Percentiles rank a stretch among this genome's conserved stretches.
phyloP scores from a whole-genome alignment of 1,284 basidiomycete genomes.

The Rhodotorula sp. region DNA sequence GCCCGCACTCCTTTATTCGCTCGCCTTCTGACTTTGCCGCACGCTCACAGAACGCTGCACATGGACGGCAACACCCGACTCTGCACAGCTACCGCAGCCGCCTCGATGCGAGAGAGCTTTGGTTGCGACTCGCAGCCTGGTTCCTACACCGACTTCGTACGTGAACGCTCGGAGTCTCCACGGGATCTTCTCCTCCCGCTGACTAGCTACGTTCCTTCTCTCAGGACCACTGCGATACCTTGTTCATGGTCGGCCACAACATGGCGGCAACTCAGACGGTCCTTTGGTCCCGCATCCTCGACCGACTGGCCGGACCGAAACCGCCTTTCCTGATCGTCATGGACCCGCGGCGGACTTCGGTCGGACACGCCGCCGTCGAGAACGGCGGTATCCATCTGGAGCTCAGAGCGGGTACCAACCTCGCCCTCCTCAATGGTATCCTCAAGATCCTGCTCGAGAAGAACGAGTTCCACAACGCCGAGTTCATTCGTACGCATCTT shows the following conservation, averaged over 20 bases:
- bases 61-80: slow-evolving; percentile 25
- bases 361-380: slow-evolving; percentile 17
- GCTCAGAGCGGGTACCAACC: slow-evolving; percentile 8
- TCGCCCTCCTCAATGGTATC: slow-evolving; percentile 11
- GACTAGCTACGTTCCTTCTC: not conserved
- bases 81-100: slow-evolving; percentile 13
- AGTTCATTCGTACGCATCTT: not conserved
- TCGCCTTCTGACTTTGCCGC: too few species aligned
- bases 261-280: slow-evolving; percentile 25
- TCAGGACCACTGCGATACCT: slow-evolving; percentile 20
- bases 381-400: slow-evolving; percentile 14
- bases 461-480: slow-evolving; percentile 13
- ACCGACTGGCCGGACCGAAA: slow-evolving; percentile 21
- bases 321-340: slow-evolving; percentile 17
- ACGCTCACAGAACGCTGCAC: slow-evolving; percentile 6
- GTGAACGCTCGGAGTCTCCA: not conserved
- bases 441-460: slow-evolving; percentile 19
- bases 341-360: slow-evolving; percentile 15
- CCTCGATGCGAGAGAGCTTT: slow-evolving; percentile 16
- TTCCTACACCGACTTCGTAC: slow-evolving; percentile 16
- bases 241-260: slow-evolving; percentile 19
- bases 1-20: not conserved
- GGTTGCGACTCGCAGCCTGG: slow-evolving; percentile 18
- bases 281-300: slow-evolving; percentile 14
- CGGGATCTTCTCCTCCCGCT: not conserved